Base-by-base conservation (phyloP, 352 stramenopile species). In the Pythium monospermum region DNA sequence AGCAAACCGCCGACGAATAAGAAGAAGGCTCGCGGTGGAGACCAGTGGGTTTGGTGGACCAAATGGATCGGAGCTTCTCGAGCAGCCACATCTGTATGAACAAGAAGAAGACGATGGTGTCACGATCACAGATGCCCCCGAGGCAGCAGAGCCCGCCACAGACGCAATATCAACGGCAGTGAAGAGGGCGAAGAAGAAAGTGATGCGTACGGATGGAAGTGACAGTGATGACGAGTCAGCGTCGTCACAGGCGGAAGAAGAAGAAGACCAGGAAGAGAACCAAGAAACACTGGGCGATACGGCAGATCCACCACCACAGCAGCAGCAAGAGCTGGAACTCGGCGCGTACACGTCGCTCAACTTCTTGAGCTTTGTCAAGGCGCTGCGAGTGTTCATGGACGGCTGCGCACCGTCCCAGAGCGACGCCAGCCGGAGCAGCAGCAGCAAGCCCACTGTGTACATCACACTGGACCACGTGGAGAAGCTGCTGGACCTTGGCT, bases 401-500 rank as follows among this genome's bases (percentile, higher is more conserved):
- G 28, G 4, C 6, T 32, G 26, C 21, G 2, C 25, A 12, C 1
- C n/a, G 19, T 4, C 13, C 19, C n/a, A 39, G 18, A 22, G 3
- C 0, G 4, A 18, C 1, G 0, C 5, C 25, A 21, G 33, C 8
- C 35, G n/a, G 6, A n/a, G n/a, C n/a, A n/a, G n/a, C n/a, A n/a
- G n/a, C n/a, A n/a, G n/a, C n/a, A 53, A 55, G 27, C 61, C 58
- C 1, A 75, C 76, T 27, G 25, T 91, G 46, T 79, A 82, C 53
- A 49, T 91, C 22, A 72, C 66, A 6, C 62, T 91, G 25, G 81
- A 91, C 55, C 68, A 91, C 39, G 68, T 79, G 8, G 81, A 89
- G 30, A 74, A 76, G 22, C 64, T 91, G 13, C 46, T 91, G 8
- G 72, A 82, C 37, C 66, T 77, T 32, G 71, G 71, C 4, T 62